phyloP scores from a whole-genome alignment of 768 basidiomycete species.

The Termitomyces sp. region DNA sequence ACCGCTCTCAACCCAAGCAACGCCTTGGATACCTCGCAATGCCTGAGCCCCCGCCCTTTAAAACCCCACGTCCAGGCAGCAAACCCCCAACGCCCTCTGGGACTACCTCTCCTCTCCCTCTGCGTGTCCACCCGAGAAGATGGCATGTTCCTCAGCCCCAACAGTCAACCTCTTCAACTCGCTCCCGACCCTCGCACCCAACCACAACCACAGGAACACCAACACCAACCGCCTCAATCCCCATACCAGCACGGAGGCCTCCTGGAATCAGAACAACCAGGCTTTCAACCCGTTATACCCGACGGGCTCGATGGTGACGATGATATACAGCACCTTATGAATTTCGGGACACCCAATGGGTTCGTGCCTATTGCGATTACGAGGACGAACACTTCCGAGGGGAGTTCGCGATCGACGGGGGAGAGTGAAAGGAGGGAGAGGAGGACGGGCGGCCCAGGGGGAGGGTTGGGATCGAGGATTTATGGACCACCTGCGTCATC shows the following conservation, averaged over 20 bases:
- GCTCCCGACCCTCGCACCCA: neutral
- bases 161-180: neutral
- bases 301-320: slow-evolving; percentile 1
- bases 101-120: slow-evolving; percentile 2
- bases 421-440: neutral
- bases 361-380: neutral
- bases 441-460: neutral
- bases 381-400: neutral
- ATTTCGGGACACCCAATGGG: slow-evolving; percentile 3
- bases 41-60: slow-evolving; percentile 13
- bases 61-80: neutral
- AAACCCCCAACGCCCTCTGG: neutral
- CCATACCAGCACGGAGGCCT: neutral
- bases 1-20: slow-evolving; percentile 3
- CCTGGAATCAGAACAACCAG: neutral
- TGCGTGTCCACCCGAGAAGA: slow-evolving; percentile 5
- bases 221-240: neutral
- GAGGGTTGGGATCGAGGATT: neutral
- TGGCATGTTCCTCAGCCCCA: slow-evolving; percentile 1
- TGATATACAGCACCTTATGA: neutral
- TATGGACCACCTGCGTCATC: slow-evolving; percentile 2
- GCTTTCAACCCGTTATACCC: slow-evolving; percentile 17
- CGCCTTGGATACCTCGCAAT: slow-evolving; percentile 15
- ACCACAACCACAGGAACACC: neutral
- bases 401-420: neutral